phyloP scores from a whole-genome alignment of 1,284 basidiomycete genomes.

The Trametes pubescens region DNA sequence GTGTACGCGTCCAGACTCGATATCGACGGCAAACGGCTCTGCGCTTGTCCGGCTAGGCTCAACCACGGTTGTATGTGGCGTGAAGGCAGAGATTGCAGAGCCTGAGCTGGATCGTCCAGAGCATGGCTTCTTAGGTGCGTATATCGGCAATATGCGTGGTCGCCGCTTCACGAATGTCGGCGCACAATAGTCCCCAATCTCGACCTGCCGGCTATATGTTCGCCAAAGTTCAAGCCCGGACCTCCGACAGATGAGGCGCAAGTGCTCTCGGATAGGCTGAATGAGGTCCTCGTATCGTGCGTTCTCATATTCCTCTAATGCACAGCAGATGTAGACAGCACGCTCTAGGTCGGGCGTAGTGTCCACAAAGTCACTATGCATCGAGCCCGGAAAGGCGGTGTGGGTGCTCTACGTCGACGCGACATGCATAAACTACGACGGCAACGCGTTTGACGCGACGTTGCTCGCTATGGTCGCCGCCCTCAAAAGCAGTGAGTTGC shows the following conservation, averaged over 20 bases:
- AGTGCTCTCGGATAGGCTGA: conserved; percentile 82
- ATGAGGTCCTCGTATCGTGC: conserved; percentile 80
- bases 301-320: conserved; percentile 34
- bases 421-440: conserved; percentile 96
- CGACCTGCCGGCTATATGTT: conserved; percentile 93
- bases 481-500: conserved; percentile 78
- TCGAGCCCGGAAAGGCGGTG: conserved; percentile 80
- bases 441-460: conserved; percentile 92
- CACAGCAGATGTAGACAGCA: background rate
- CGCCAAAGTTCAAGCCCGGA: conserved; percentile 92
- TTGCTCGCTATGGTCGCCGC: conserved; percentile 90
- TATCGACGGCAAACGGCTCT: conserved; percentile 91
- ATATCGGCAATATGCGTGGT: too few relatives aligned
- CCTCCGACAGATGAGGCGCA: conserved; percentile 94
- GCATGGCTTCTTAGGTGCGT: conserved; percentile 84
- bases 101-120: conserved; percentile 81
- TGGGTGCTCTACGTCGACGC: conserved; percentile 96
- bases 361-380: conserved; percentile 76
- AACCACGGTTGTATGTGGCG: conserved; percentile 91
- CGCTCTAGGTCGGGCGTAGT: conserved; percentile 71
- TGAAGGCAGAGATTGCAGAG: conserved; percentile 94
- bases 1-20: conserved; percentile 64
- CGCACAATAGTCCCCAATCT: conserved; percentile 75
- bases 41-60: conserved; percentile 89
- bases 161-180: background rate